A percentile compares a stretch with the other conserved stretches of the same genome.
Conservation (phyloP, 768 basidiomycete species). For the Tremella yokohamensis region DNA sequence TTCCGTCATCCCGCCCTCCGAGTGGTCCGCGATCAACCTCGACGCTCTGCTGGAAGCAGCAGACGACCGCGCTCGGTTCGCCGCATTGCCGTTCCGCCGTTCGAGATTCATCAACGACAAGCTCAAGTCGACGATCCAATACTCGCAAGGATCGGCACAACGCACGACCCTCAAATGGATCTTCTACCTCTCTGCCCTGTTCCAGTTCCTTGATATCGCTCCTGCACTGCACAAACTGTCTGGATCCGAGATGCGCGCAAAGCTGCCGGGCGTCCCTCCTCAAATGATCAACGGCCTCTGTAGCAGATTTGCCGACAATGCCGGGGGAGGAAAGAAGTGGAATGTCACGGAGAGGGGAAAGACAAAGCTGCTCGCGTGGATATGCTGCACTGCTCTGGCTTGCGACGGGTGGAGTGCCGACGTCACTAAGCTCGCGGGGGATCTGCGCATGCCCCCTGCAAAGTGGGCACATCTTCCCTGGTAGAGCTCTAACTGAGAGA, state of each 20-base stretch:
- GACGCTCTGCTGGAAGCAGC: constrained; percentile 59
- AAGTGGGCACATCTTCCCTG: constrained; percentile 59
- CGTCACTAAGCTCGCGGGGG: constrained; percentile 64
- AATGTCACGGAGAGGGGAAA: constrained; percentile 66
- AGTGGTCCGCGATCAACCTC: constrained; percentile 69
- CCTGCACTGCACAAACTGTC: constrained; percentile 16
- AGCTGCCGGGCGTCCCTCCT: constrained; percentile 60
- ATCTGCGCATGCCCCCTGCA: constrained; percentile 63
- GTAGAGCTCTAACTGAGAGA: not conserved
- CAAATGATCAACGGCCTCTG: constrained; percentile 70
- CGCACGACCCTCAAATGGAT: constrained; percentile 37
- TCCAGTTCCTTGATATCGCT: constrained; percentile 52
- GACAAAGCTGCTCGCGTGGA: constrained; percentile 68
- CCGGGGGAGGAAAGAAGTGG: constrained; percentile 58
- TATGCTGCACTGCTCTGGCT: constrained; percentile 75
- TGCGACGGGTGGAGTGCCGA: constrained; percentile 76
- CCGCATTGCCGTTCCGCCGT: constrained; percentile 59
- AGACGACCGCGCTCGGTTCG: constrained; percentile 56
- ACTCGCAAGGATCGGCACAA: constrained; percentile 13
- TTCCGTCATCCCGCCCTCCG: constrained; percentile 71
- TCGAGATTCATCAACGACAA: constrained; percentile 66
- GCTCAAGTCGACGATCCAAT: constrained; percentile 30
- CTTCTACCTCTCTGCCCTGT: constrained; percentile 72
- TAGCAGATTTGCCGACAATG: constrained; percentile 74
- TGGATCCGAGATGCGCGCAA: constrained; percentile 20